phyloP scores from a whole-genome alignment of 108 stramenopile genomes.

The Conticribra guillardii region DNA sequence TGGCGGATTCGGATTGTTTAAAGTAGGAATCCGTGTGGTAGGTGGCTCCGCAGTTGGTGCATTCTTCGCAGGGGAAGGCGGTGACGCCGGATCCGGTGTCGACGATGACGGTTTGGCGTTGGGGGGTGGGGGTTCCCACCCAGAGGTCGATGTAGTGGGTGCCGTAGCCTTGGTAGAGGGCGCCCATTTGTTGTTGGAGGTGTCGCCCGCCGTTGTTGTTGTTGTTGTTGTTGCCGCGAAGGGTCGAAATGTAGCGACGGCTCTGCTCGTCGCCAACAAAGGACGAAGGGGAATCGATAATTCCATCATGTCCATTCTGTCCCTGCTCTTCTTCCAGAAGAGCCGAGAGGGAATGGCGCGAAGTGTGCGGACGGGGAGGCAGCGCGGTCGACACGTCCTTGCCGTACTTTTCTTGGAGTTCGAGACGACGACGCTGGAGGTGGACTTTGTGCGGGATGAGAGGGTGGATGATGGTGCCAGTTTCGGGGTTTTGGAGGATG shows the following conservation, averaged over 20 bases:
- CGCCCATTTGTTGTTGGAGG: conserved; percentile 54
- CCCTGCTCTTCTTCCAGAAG: too few species aligned
- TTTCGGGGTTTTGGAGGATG: conserved; percentile 27
- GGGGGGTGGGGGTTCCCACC: conserved; percentile 91
- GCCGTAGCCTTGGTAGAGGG: conserved; percentile 78
- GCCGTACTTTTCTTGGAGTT: conserved; percentile 14
- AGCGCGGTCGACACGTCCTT: background rate
- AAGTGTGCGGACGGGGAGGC: conserved; percentile 35
- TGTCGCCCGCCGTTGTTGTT: background rate
- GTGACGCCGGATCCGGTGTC: conserved; percentile 94
- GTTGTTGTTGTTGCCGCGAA: conserved; percentile 1
- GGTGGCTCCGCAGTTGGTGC: conserved; percentile 73
- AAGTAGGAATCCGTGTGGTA: conserved; percentile 73
- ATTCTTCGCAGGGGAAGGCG: conserved; percentile 94
- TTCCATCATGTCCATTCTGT: too few species aligned
- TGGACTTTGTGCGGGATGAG: conserved; percentile 43
- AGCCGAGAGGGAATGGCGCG: conserved; percentile 35
- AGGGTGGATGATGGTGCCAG: conserved; percentile 40
- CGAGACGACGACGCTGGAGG: conserved; percentile 39
- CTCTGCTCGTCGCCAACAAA: too few species aligned
- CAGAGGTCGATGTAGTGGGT: conserved; percentile 96
- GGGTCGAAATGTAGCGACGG: conserved; percentile 4
- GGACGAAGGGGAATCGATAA: too few species aligned
- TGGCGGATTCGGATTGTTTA: conserved; percentile 4
- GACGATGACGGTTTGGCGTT: conserved; percentile 97